Evolutionary conservation across 305 asterid genomes (phyloP).

Genomic region (Caryopteris hybrid): DNA sequence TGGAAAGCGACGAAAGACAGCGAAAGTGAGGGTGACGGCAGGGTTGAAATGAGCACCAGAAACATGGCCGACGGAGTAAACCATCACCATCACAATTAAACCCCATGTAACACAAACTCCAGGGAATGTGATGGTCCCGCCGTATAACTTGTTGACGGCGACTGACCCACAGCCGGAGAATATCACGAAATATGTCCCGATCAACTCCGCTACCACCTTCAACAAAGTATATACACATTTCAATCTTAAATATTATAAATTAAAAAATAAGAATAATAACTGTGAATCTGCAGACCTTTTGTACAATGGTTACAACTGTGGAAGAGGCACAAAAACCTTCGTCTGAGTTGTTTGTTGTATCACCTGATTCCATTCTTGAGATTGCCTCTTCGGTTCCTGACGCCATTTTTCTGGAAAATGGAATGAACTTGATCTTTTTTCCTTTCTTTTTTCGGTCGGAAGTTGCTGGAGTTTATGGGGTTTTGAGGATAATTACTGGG

Average conservation of each 20-base stretch:
- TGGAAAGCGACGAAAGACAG: conserved; percentile 49
- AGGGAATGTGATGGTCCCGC: conserved; percentile 53
- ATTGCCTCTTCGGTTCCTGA: conserved; percentile 19
- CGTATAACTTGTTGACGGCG: conserved; percentile 47
- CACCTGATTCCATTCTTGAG: conserved; percentile 50
- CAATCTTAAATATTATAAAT: too few species aligned
- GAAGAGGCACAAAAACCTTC: conserved; percentile 20
- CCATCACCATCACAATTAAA: conserved; percentile 62
- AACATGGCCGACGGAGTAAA: conserved; percentile 65
- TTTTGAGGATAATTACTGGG: too few species aligned
- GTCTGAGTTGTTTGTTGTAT: neutral
- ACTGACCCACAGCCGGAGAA: conserved; percentile 80
- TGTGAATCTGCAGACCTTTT: conserved; percentile 30
- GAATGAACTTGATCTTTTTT: too few species aligned
- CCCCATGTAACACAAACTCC: conserved; percentile 81
- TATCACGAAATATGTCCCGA: conserved; percentile 66
- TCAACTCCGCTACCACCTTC: conserved; percentile 60
- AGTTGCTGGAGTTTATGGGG: too few species aligned
- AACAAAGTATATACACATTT: neutral
- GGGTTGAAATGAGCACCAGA: conserved; percentile 94
- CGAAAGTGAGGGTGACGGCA: conserved; percentile 62
- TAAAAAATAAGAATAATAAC: neutral
- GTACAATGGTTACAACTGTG: conserved; percentile 24
- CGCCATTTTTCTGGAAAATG: conserved; percentile 24
- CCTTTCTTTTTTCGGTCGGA: too few species aligned